Conservation (phyloP, 192 early-diverging fungal genomes). For the Cladochytrium replicatum region DNA sequence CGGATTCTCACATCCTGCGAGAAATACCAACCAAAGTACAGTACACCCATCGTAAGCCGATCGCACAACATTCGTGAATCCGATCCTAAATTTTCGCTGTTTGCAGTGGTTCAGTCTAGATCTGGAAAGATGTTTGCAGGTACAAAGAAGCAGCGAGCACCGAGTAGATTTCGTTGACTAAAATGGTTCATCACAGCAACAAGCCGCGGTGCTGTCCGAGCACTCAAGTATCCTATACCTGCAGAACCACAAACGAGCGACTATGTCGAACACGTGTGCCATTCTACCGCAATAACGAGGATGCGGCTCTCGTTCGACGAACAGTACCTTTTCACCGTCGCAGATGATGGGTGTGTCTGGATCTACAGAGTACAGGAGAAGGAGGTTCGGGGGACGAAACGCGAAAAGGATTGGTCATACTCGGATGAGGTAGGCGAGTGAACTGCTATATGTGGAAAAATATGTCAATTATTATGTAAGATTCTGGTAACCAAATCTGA, state of each 20-base stretch:
- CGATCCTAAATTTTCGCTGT: too few species aligned
- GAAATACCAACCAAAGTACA: constrained; percentile 16
- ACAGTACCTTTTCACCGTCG: constrained; percentile 34
- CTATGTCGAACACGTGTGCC: constrained; percentile 22
- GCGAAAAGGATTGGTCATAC: constrained; percentile 39
- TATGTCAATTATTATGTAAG: constrained; percentile 8
- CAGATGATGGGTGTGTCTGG: constrained; percentile 41
- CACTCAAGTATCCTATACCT: constrained; percentile 32
- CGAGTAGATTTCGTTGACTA: background rate
- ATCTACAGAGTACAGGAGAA: constrained; percentile 37
- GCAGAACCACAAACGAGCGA: constrained; percentile 15
- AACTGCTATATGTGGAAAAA: too few species aligned
- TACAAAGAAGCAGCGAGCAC: background rate
- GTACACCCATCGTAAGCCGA: constrained; percentile 13
- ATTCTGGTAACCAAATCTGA: constrained; percentile 44
- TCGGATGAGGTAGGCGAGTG: constrained; percentile 38
- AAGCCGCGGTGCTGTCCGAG: constrained; percentile 24
- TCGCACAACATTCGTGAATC: background rate
- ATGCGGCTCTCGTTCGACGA: constrained; percentile 39
- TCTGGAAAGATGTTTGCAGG: constrained; percentile 26
- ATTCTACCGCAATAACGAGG: constrained; percentile 25
- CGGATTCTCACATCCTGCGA: constrained; percentile 18
- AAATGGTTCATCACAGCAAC: constrained; percentile 16
- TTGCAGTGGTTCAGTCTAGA: too few species aligned
- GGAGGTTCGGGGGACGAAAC: constrained; percentile 25